A percentile compares a stretch with the other conserved stretches of the same genome.
These are phyloP conservation scores for Aureobasidium lini DNA, from an alignment of 2,329 filamentous ascomycete species.

Conservation along the genomic window DNA sequence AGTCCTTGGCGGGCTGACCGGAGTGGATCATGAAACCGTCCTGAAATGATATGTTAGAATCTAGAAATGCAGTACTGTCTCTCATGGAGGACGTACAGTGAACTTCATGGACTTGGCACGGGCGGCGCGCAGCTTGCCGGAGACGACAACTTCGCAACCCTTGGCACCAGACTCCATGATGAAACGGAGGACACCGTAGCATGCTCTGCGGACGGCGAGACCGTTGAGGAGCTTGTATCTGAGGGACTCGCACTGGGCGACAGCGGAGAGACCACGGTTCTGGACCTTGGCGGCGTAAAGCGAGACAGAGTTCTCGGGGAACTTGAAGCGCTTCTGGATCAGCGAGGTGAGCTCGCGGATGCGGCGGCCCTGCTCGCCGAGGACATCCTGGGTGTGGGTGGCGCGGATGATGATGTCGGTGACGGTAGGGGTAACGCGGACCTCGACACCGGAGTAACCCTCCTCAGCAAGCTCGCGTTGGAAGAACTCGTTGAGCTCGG, in stretches of 20 bases:
- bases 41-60: slow-evolving; percentile 29
- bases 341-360: slow-evolving; percentile 99
- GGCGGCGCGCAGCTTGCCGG: slow-evolving; percentile 96
- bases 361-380: slow-evolving; percentile 98
- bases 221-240: slow-evolving; percentile 99
- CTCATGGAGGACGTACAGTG: slow-evolving; percentile 56
- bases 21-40: slow-evolving; percentile 99
- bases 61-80: not conserved
- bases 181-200: slow-evolving; percentile 99
- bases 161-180: slow-evolving; percentile 99
- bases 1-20: slow-evolving; percentile 98
- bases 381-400: slow-evolving; percentile 99
- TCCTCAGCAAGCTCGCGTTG: slow-evolving; percentile 99
- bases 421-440: slow-evolving; percentile 98
- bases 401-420: slow-evolving; percentile 99
- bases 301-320: slow-evolving; percentile 99
- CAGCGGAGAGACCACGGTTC: slow-evolving; percentile 98
- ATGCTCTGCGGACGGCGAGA: slow-evolving; percentile 94
- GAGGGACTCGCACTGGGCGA: slow-evolving; percentile 99
- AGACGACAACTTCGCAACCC: slow-evolving; percentile 99
- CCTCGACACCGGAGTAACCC: slow-evolving; percentile 99
- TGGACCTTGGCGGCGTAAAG: slow-evolving; percentile 99
- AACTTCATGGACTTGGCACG: slow-evolving; percentile 99
- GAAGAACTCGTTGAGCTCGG: slow-evolving; percentile 99
- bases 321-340: slow-evolving; percentile 99